These are phyloP conservation scores for Pouteria glomerata DNA, from an alignment of 148 eudicot species.

Conservation along the genomic window DNA sequence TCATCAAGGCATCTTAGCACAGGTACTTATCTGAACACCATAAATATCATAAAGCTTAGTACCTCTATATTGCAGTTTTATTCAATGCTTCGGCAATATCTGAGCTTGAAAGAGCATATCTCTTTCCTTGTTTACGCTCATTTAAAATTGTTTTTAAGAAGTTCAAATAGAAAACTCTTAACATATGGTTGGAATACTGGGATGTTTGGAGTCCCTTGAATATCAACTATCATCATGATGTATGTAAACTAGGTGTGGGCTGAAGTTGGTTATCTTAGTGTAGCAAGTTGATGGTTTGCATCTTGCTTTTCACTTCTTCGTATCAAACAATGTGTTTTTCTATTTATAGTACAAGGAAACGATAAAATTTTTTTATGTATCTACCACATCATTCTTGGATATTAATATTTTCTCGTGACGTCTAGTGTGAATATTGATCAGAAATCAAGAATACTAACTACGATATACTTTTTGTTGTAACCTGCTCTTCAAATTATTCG, in stretches of 20 bases:
- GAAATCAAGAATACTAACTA: background rate
- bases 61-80: background rate
- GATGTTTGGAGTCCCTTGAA: too few species aligned
- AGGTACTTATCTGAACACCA: constrained; percentile 44
- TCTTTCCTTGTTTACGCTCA: background rate
- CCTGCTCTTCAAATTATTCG: background rate
- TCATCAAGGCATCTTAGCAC: constrained; percentile 74
- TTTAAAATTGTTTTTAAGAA: too few species aligned
- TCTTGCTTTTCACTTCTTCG: background rate
- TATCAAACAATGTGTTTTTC: background rate
- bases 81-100: background rate
- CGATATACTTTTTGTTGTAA: background rate
- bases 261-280: background rate
- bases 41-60: background rate
- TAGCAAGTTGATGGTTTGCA: background rate
- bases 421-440: background rate
- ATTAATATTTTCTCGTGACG: background rate
- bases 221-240: background rate
- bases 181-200: too few species aligned
- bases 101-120: background rate
- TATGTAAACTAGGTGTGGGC: background rate
- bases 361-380: background rate
- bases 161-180: background rate
- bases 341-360: background rate
- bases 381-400: background rate